phyloP scores from a whole-genome alignment of 2,329 filamentous ascomycete species.

The Pestalotiopsis sp. region DNA sequence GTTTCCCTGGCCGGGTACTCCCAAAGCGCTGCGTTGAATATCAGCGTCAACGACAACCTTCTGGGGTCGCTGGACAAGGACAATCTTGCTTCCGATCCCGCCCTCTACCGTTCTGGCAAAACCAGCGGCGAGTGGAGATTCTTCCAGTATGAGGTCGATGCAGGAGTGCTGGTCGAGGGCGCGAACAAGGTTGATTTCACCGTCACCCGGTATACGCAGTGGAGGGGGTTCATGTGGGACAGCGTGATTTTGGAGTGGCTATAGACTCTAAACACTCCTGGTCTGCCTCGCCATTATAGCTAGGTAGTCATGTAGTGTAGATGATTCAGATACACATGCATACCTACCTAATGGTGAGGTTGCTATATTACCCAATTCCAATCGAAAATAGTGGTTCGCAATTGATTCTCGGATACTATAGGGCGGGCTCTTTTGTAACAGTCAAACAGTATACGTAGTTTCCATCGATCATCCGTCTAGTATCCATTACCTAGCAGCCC shows the following conservation, averaged over 20 bases:
- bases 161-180: slow-evolving; percentile 20
- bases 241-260: slow-evolving; percentile 30
- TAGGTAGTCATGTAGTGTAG: no score
- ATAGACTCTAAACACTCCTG: neutral
- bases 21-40: slow-evolving; percentile 39
- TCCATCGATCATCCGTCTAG: no score
- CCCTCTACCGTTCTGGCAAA: slow-evolving; percentile 48
- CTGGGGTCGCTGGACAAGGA: slow-evolving; percentile 41
- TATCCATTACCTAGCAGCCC: no score
- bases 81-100: slow-evolving; percentile 42
- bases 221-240: slow-evolving; percentile 31
- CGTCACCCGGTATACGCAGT: slow-evolving; percentile 25
- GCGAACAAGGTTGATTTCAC: slow-evolving; percentile 26
- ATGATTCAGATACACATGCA: no score
- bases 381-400: no score
- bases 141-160: slow-evolving; percentile 38
- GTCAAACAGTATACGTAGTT: no score
- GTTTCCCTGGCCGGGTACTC: slow-evolving; percentile 48
- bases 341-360: no score
- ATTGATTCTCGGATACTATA: no score
- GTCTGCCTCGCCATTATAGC: no score
- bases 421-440: no score
- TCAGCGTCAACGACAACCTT: slow-evolving; percentile 40
- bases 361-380: no score
- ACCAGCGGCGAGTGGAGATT: slow-evolving; percentile 50